phyloP scores from a whole-genome alignment of 495 filamentous ascomycete genomes.

The Aeminium ludgeri region DNA sequence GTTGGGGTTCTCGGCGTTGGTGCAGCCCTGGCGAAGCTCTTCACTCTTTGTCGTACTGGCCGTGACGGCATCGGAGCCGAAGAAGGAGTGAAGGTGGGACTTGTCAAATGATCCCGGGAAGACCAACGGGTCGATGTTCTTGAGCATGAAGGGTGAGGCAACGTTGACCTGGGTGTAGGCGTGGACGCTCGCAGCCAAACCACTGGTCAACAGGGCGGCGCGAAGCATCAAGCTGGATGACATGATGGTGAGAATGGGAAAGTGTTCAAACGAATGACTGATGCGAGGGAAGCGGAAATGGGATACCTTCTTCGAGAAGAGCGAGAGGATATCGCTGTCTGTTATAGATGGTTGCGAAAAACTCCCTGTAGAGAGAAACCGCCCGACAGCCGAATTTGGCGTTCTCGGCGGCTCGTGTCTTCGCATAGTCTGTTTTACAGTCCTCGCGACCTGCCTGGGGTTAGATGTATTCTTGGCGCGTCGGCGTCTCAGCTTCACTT shows the following conservation, averaged over 20 bases:
- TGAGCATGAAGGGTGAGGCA: conserved; percentile 20
- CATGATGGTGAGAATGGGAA: conserved; percentile 7
- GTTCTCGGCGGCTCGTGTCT: too few species aligned
- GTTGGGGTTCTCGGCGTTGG: conserved; percentile 19
- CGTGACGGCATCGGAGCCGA: conserved; percentile 21
- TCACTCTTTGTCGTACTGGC: conserved; percentile 15
- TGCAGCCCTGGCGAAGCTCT: conserved; percentile 19
- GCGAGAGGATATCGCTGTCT: too few species aligned
- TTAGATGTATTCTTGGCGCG: too few species aligned
- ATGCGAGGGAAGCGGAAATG: too few species aligned
- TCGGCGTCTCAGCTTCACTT: too few species aligned
- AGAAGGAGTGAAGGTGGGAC: conserved; percentile 22
- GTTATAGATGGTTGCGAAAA: too few species aligned
- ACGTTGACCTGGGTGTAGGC: conserved; percentile 19
- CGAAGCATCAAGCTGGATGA: conserved; percentile 5
- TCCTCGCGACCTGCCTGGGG: too few species aligned
- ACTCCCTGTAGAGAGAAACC: too few species aligned
- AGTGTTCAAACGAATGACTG: conserved; percentile 1
- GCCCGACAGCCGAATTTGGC: too few species aligned
- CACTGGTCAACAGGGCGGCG: conserved; percentile 9
- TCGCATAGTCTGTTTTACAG: too few species aligned
- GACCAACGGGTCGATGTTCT: conserved; percentile 25
- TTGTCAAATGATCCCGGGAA: conserved; percentile 20
- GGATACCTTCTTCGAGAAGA: too few species aligned
- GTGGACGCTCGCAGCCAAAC: conserved; percentile 6